Base-by-base conservation (phyloP, 2,329 filamentous ascomycete genomes). In the Diaporthe capsici region DNA sequence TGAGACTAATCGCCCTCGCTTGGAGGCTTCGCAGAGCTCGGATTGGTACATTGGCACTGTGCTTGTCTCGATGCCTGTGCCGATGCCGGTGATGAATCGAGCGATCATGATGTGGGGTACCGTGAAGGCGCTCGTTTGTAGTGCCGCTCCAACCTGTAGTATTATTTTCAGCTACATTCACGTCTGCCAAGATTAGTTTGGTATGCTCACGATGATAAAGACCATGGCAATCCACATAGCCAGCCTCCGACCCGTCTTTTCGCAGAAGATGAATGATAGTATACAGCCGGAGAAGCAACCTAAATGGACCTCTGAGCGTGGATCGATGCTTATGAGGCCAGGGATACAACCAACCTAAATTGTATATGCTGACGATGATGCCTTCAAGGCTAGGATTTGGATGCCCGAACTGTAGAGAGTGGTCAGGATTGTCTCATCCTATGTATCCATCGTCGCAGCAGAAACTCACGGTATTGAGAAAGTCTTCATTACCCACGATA, bases 401-500 rank as follows among this genome's bases (percentile, higher is more conserved):
- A 75, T 85, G 76, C 37, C 82, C 75, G 49, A 88, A 85, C 2
- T 70, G 15, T 4, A 42, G 47, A 28, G 17, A 20, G 8, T 42
- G n/a, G 65, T 70, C n/a, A 70, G 65, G 7, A 42, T 9, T 55
- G 47, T 28, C 42, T 12, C 34, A 13, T 42, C 12, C 4, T 25
- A 4, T 2, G 10, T 17, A 4, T 13, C 10, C 15, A 4, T 22
- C 10, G n/a, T 37, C 22, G 10, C 22, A 20, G 13, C 0, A 25
- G 22, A 20, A 9, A 42, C 34, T 22, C 9, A 70, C 65, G 13
- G 83, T 81, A 4, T 80, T 74, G 6, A 88, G 81, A 77, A 85
- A 89, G 68, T 88, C 83, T 20, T 84, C 78, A 49, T 86, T 87
- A 13, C 86, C 83, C 13, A 89, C 81, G 22, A 89, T 86, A 15